These are phyloP conservation scores for Fusarium hainanense DNA, from an alignment of 2,329 filamentous ascomycete species.

Conservation along the genomic window DNA sequence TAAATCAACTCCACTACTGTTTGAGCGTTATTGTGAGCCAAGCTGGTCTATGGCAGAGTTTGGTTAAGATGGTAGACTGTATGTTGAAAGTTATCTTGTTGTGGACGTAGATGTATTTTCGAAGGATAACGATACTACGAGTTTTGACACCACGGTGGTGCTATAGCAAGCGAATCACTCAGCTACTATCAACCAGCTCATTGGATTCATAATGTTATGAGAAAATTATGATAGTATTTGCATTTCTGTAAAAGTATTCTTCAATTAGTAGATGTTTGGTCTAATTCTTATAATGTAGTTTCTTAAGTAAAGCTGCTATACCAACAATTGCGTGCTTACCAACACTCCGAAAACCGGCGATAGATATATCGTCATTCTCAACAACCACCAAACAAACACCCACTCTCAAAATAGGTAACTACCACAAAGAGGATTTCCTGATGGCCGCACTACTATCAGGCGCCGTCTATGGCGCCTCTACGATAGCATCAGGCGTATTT, in stretches of 20 bases:
- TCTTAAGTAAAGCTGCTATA: too few species aligned
- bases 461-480: constrained; percentile 69
- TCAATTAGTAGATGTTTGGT: not conserved
- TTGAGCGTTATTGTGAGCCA: rapidly evolving
- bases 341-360: constrained; percentile 27
- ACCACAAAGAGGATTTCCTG: not conserved
- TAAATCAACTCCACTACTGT: not conserved
- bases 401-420: not conserved
- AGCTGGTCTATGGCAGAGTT: not conserved
- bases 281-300: not conserved
- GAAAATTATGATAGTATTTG: not conserved
- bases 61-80: rapidly evolving
- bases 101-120: rapidly evolving
- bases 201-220: not conserved
- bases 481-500: constrained; percentile 70
- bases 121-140: rapidly evolving
- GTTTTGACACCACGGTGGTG: too few species aligned
- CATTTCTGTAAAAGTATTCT: rapidly evolving
- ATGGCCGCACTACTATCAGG: constrained; percentile 60
- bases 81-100: rapidly evolving
- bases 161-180: rapidly evolving
- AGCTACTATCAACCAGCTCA: not conserved
- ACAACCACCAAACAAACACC: not conserved
- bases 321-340: not conserved
- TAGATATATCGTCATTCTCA: not conserved